Evolutionary conservation across 768 basidiomycete genomes (phyloP), one percentile per base, ranked within the genome.

Genomic region (Hypholoma sublateritium): DNA sequence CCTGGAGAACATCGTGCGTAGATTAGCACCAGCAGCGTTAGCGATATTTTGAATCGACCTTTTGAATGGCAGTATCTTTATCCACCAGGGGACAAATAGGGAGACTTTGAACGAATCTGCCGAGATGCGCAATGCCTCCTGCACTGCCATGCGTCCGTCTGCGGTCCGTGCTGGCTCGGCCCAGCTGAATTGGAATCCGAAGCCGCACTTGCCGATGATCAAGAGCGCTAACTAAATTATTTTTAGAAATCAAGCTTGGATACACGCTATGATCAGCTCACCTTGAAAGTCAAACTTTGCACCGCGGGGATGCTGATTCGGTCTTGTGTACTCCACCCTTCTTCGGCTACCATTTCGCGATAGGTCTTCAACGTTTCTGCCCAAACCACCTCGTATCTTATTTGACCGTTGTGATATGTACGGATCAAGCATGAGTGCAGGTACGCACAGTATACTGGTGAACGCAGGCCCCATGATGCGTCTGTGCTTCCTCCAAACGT

Each of bases 401-500:
- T 12, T 25, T 50, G 77, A 77, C 72, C 47, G 59, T 1, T 36
- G 44, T 5, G 14, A 12, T 19, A n/a, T 22, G 1, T 43, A 43
- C 63, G 34, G 2, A 41, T 25, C 2, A 19, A 5, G 7, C 14
- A 14, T 41, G 22, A 22, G 6, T 25, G 24, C 12, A 24, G 3
- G 19, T 19, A 46, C 72, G 58, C 46, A 80, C 77, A 78, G 59
- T 36, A 69, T 66, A 25, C 71, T 73, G 36, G 70, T 75, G 60
- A 82, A 82, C 4, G 78, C 75, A 41, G 79, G 77, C 11, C 73
- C 74, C 61, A 78, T 70, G 47, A 80, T 66, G 12, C 78, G 68
- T 16, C 80, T 69, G 60, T 82, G 80, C 41, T 72, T 77, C 49
- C 77, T 72, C 79, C 80, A 81, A 4, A 63, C 67, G 4, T 79